A percentile compares a stretch with the other conserved stretches of the same genome.
phyloP scores from a whole-genome alignment of 768 basidiomycete genomes.

The Lentinus tigrinus region DNA sequence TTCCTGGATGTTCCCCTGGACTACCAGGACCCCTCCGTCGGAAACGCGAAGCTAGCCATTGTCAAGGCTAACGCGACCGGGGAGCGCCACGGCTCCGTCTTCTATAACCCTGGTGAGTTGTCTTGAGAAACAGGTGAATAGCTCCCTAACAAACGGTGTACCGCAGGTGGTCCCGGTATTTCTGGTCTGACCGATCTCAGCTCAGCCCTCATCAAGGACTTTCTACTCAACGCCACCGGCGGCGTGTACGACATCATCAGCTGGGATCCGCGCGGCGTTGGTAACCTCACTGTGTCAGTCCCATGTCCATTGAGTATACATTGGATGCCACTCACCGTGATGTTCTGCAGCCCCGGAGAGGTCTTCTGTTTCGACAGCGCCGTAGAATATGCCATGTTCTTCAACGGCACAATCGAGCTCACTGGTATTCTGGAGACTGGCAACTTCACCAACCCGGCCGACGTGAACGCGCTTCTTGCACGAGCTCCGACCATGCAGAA shows the following conservation, averaged over 20 bases:
- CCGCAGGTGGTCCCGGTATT: neutral
- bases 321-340: neutral
- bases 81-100: neutral
- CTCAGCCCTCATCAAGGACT: neutral
- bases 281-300: neutral
- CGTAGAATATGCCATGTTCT: neutral
- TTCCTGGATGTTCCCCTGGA: slow-evolving; percentile 5
- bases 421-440: neutral
- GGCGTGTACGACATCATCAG: slow-evolving; percentile 5
- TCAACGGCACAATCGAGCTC: neutral
- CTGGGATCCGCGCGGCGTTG: slow-evolving; percentile 1
- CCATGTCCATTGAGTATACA: neutral
- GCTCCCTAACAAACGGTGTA: neutral
- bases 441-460: neutral
- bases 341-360: slow-evolving; percentile 1
- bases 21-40: neutral
- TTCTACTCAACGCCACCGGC: neutral
- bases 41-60: neutral
- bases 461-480: neutral
- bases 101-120: neutral
- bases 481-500: neutral
- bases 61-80: neutral
- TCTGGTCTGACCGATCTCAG: neutral
- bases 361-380: slow-evolving; percentile 1
- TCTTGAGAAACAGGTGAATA: too few species aligned